Evolutionary conservation across 148 eudicot genomes (phyloP), one percentile per base, ranked within the genome.

Genomic region (Chenopodium album): DNA sequence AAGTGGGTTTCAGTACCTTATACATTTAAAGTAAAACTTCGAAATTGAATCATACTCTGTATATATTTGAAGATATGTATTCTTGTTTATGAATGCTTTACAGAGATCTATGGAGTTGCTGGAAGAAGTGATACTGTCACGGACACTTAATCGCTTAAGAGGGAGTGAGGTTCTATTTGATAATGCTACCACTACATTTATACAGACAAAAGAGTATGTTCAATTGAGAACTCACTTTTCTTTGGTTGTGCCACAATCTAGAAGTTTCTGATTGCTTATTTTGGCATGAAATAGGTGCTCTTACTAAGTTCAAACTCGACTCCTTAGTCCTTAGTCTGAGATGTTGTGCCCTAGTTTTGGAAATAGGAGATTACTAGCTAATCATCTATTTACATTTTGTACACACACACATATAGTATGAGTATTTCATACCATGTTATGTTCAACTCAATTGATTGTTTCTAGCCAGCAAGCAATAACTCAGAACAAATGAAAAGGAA

Each of bases 91-190:
- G 44, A 74, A 52, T 68, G 10, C 67, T 71, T 77, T 79, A 79
- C 92, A 94, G 99, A 89, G 88, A 87, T 87, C 99, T 54, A 89
- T 89, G 67, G 98, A 96, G 80, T 81, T 96, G 80, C 91, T 96
- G 82, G 98, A 94, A 86, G 99, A 96, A 84, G 99, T 94, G 26
- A 82, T 92, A 80, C 90, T 96, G 20, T 90, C 99, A 63, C 82
- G 83, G 76, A 94, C 98, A 73, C 97, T 96, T 67, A 96, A 96
- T 86, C 89, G 74, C 64, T 88, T 96, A 71, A 89, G 97, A 81
- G 92, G 89, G 62, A 79, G 65, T 72, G 91, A 90, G 56, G 80
- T 79, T 81, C 83, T 85, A 26, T 48, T 77, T 44, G 82, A 90
- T 23, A 92, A 92, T 85, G 87, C 89, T 78, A 94, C 94, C 83